Evolutionary conservation across 192 early-diverging fungal species (phyloP), one percentile per base, ranked within the genome.

Genomic region (Rhizoclosmatium globosum): DNA sequence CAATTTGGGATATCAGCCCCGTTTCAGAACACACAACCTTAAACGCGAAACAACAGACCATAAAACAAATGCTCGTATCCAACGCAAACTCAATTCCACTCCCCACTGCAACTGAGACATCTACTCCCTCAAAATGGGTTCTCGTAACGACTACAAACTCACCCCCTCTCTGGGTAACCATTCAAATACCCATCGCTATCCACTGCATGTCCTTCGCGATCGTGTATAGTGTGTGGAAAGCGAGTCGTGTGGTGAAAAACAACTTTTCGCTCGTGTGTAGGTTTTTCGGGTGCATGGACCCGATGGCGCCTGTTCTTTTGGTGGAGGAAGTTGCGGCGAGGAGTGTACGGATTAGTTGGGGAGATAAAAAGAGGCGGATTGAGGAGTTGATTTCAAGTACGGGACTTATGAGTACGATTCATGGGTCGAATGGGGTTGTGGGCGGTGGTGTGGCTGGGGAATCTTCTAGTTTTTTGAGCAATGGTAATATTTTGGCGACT

Each of bases 131-230:
- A 7, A 53, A 53, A 13, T 53, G 6, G 50, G 50, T 53, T 53
- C 50, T 17, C 17, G 50, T 17, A 53, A 7, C 17, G 50, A 53
- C 50, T 13, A 53, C 50, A 53, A 17, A 17, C 50, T 17, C 50
- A 53, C 6, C 50, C 6, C 50, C 6, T 7, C 17, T 7, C 9
- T 53, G 50, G 50, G 17, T 53, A 7, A 7, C 0, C 6, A 53
- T 82, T 42, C 39, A 85, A 71, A 23, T 65, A 44, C 81, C 82
- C 2, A 59, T 86, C 42, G 85, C 84, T 6, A 84, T 82, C 1
- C 84, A 86, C 70, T 86, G 85, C 68, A 67, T 76, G 4, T 68
- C 65, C 1, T 79, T 81, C 47, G 84, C 76, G 3, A n/a, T 72
- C 19, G 59, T 68, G n/a, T 86, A 79, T 57, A 43, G 66, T 44